Percentiles rank a stretch among this genome's conserved stretches.
phyloP scores from a whole-genome alignment of 495 filamentous ascomycete species.

The Wilcoxina mikolae region DNA sequence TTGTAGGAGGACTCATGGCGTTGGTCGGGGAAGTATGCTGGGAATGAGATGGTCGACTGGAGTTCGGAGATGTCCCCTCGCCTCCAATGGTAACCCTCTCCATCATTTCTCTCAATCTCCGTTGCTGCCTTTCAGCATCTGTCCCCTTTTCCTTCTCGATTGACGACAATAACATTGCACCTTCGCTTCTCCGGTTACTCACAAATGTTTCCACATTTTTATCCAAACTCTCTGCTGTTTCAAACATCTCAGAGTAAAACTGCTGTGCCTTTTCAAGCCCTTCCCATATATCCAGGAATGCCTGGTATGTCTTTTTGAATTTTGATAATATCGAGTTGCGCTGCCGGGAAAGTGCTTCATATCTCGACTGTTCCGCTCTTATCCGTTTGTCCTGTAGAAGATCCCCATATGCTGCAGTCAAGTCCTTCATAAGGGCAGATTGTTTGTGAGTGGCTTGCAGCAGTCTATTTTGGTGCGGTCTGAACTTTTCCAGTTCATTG shows the following conservation, averaged over 20 bases:
- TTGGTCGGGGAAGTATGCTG: neutral
- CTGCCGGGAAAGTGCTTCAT: slow-evolving; percentile 74
- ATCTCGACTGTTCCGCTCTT: slow-evolving; percentile 82
- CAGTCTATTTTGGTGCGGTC: slow-evolving; percentile 79
- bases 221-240: slow-evolving; percentile 84
- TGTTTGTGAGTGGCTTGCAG: slow-evolving; percentile 91
- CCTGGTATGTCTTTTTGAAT: slow-evolving; percentile 84
- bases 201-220: slow-evolving; percentile 97
- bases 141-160: slow-evolving; percentile 64
- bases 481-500: slow-evolving; percentile 87
- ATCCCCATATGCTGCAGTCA: slow-evolving; percentile 73
- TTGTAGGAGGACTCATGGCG: slow-evolving; percentile 38
- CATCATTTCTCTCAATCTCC: slow-evolving; percentile 77
- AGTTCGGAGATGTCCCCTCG: slow-evolving; percentile 3
- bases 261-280: slow-evolving; percentile 72
- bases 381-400: slow-evolving; percentile 91
- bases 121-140: slow-evolving; percentile 73
- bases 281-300: slow-evolving; percentile 78
- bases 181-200: slow-evolving; percentile 81
- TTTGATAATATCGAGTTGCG: slow-evolving; percentile 64
- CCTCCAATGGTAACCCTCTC: slow-evolving; percentile 67
- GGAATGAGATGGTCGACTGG: neutral
- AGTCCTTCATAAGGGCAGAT: slow-evolving; percentile 80
- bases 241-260: slow-evolving; percentile 91
- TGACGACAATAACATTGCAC: slow-evolving; percentile 69